Evolutionary conservation across 371 early-diverging fungal species (phyloP), one percentile per base, ranked within the genome.

Genomic region (Nematocida ironsii): DNA sequence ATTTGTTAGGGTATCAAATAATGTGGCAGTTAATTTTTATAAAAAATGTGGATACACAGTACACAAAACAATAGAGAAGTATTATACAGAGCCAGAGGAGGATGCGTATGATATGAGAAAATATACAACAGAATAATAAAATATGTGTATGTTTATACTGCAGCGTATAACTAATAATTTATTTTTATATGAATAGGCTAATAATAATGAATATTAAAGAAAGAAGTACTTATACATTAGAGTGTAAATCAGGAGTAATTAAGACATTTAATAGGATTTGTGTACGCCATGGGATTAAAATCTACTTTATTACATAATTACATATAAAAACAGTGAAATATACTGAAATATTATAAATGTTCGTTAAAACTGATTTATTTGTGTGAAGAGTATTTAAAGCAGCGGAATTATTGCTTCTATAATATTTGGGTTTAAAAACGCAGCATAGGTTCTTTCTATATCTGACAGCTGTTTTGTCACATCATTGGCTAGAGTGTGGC

Each of bases 401-500:
- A 75, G 69, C 4, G 40, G 72, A 23, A 33, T 20, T 50, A 84
- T 54, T 20, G 87, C 55, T 40, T 82, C 83, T 18, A 80, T 25
- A 20, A 88, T 68, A 40, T 48, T 20, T 55, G 64, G 72, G 75
- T 97, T 98, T 84, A 97, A 97, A 82, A 96, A 89, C 4, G 99
- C 99, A 4, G 99, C 97, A 3, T 94, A 94, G 5, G 97, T 97
- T 72, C 99, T 90, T 85, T 98, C 99, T 90, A 97, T 97, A 85
- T 98, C 99, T 86, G 94, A 94, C 70, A 98, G 89, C 87, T 97
- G 98, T 87, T 95, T 96, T 88, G 96, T 97, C 54, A 96, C 92
- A 86, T 67, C 93, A 40, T 89, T 88, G 84, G 95, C 96, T 16
- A 92, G 92, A 83, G 94, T 94, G 88, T 98, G 97, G 16, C 96